Evolutionary conservation across 352 stramenopile genomes (phyloP).

Genomic region (Phytophthora sansomeana): DNA sequence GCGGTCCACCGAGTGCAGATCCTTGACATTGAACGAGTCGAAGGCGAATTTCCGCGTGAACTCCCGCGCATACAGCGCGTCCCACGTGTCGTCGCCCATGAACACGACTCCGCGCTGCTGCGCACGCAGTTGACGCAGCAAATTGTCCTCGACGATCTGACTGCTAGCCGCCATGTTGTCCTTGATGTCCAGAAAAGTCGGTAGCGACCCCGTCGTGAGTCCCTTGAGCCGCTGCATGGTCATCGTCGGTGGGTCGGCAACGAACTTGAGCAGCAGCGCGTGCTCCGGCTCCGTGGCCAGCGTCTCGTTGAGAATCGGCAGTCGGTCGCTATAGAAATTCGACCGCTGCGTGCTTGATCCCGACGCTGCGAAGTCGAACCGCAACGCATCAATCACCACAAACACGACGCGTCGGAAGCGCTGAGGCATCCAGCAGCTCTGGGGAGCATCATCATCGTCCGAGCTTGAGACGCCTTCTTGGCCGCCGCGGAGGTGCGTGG

Average conservation of each 20-base stretch:
- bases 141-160: conserved; percentile 96
- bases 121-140: conserved; percentile 89
- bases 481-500: conserved; percentile 14
- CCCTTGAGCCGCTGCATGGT: conserved; percentile 98
- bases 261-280: conserved; percentile 93
- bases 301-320: conserved; percentile 82
- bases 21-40: conserved; percentile 98
- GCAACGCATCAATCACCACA: conserved; percentile 96
- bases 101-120: conserved; percentile 88
- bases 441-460: background rate
- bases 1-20: conserved; percentile 98
- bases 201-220: conserved; percentile 96
- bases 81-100: conserved; percentile 99
- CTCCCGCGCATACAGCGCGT: conserved; percentile 91
- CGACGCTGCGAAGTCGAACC: conserved; percentile 95
- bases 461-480: conserved; percentile 11
- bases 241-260: conserved; percentile 98
- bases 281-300: conserved; percentile 57
- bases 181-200: conserved; percentile 98
- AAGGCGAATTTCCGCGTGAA: conserved; percentile 95
- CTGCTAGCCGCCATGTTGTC: conserved; percentile 92
- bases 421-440: conserved; percentile 75
- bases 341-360: conserved; percentile 17
- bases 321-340: conserved; percentile 84
- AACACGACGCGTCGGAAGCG: conserved; percentile 91